Base-by-base conservation (phyloP, 2,329 filamentous ascomycete genomes). In the Ophiognomonia clavigignenti-juglandacearum region DNA sequence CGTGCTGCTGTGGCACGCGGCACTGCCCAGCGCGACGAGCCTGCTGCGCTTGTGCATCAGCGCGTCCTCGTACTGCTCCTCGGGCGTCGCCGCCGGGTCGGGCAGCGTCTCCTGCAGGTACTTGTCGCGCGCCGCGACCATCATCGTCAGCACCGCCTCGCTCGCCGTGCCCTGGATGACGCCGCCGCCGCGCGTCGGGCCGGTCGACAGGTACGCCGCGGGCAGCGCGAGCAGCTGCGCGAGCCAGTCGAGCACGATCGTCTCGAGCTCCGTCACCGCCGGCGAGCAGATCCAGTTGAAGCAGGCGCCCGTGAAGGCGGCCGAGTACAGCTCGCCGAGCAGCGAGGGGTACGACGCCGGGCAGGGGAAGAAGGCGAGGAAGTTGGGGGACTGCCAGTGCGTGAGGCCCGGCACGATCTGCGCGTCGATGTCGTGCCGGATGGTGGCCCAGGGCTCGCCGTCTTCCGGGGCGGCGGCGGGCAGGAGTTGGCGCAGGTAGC, bases 211-310 rank as follows among this genome's bases (percentile, higher is more conserved):
- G 61, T 84, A 97, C 55, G 78, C 85, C 10, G 77, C 67, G 0
- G 92, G 90, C 20, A 97, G 71, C 1, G 71, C 80, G 11, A 96
- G 67, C 8, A 89, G 76, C 63, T 85, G 80, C 14, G 85, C 88
- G 4, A 96, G 71, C 91, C 92, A 97, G 67, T 97, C 92, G 64
- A 96, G 77, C 36, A 96, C 85, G 20, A 96, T 77, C 0, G 91
- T 96, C 73, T 97, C 92, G 39, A 97, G 77, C 69, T 97, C 92
- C 0, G 92, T 97, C 16, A 93, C 85, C 6, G 87, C 90, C 1
- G 92, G 92, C 6, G 85, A 90, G 68, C 92, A 96, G 54, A 96
- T 83, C 92, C 92, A 97, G 68, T 97, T 97, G 75, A 97, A 97
- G 32, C 89, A 89, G 1, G 92, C 89, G 14, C 88, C 88, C 11